Base-by-base conservation (phyloP, 2,329 filamentous ascomycete genomes). In the Verticillium nonalfalfae region DNA sequence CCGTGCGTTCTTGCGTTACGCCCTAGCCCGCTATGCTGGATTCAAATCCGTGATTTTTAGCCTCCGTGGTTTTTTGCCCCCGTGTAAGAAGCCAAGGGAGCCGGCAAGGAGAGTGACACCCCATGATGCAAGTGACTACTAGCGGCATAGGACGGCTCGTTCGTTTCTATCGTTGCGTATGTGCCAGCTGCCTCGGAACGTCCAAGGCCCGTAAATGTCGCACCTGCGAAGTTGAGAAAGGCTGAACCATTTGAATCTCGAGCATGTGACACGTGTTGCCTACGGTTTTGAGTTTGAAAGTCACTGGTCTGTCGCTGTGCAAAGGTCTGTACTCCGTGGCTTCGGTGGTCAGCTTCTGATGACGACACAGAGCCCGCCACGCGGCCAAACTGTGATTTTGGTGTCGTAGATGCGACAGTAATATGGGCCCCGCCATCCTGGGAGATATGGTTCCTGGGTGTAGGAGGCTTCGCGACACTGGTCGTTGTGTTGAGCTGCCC, bases 391-490 rank as follows among this genome's bases (percentile, higher is more conserved):
- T 59, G 15, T 26, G 63, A 35, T 10, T 57, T 56, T 21, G 59
- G 61, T 7, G 60, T 15, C 38, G 60, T 34, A 13, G 40, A 40
- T 7, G 52, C 31, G 18, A 59, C 35, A 15, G 56, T 40, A 10
- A 54, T 56, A 18, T 61, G 63, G 9, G 10, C 55, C 18, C 52
- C 38, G 18, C 57, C 40, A 13, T 58, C 62, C 58, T 21, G 59
- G 55, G 40, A 59, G 59, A 26, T 67, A 64, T 18, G 68, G 65
- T 13, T 61, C 64, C 7, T 55, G 40, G 18, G 58, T 26, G 56
- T 66, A 26, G 38, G 56, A 36, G 18, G 10, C 6, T 52, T 52
- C n/a, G 11, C 45, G 3, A 52, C 10, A 26, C 10, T 52, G 45
- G 18, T 4, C 21, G 45, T 3, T 26, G 45, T 21, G 6, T 10